Evolutionary conservation across 352 stramenopile species (phyloP).

Genomic region (Phytophthora litchii): DNA sequence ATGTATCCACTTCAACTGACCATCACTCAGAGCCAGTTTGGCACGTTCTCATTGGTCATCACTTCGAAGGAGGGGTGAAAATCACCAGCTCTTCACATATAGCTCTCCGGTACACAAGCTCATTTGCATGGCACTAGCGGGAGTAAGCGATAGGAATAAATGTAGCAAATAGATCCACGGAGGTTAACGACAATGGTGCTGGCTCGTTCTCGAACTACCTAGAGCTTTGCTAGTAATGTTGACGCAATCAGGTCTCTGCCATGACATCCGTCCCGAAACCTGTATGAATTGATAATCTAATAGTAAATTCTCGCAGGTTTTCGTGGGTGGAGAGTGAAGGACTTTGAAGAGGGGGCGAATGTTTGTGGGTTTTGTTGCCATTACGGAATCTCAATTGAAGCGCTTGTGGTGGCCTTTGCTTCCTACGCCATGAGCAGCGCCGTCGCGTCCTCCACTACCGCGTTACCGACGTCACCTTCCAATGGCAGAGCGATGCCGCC

Average conservation of each 20-base stretch:
- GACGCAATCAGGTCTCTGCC: constrained; percentile 7
- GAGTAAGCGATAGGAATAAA: no score
- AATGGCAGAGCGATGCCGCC: constrained; percentile 27
- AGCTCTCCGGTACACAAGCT: no score
- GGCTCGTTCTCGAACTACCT: no score
- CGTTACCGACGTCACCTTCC: background rate
- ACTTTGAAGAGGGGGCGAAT: constrained; percentile 38
- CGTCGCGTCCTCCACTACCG: background rate
- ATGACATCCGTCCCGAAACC: constrained; percentile 17
- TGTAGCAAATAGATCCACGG: no score
- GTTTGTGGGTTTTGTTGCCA: constrained; percentile 25
- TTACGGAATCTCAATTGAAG: background rate
- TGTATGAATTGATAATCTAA: constrained; percentile 1
- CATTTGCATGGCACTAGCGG: no score
- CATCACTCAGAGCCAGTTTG: constrained; percentile 27
- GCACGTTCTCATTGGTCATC: constrained; percentile 6
- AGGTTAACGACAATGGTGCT: no score
- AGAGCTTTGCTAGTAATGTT: constrained; percentile 7
- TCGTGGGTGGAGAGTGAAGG: constrained; percentile 44
- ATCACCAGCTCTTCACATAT: background rate
- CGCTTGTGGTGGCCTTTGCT: background rate
- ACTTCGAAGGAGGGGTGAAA: constrained; percentile 10
- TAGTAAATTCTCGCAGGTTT: constrained; percentile 18
- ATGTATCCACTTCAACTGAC: constrained; percentile 18
- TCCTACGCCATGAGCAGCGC: constrained; percentile 29